These are phyloP conservation scores for Balansia obtecta DNA, from an alignment of 2,329 filamentous ascomycete species.

Conservation along the genomic window DNA sequence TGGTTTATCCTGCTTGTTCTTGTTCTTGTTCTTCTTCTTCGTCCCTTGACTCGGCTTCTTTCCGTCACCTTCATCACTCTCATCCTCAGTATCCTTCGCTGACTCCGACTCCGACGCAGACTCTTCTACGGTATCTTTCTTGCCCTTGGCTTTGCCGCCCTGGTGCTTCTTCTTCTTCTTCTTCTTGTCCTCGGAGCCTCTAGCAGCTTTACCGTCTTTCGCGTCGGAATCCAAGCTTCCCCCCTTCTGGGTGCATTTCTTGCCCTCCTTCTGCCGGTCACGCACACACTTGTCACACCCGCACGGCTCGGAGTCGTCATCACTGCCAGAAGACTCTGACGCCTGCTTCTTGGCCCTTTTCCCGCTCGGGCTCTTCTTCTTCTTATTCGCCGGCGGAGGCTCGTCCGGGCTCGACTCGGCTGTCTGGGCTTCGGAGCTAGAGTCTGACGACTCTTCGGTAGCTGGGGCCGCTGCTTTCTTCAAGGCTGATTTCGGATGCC, in stretches of 20 bases:
- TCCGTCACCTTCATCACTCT: constrained; percentile 10
- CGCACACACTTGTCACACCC: constrained; percentile 15
- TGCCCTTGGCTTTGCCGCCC: constrained; percentile 11
- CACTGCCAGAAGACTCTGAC: constrained; percentile 13
- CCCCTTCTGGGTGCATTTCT: constrained; percentile 5
- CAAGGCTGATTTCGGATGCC: constrained; percentile 23
- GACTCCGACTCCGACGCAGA: constrained; percentile 13
- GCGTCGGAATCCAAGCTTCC: constrained; percentile 3
- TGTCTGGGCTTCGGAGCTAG: constrained; percentile 11
- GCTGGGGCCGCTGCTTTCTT: constrained; percentile 18
- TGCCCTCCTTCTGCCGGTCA: constrained; percentile 7
- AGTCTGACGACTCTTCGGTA: constrained; percentile 11
- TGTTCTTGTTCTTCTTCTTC: constrained; percentile 9
- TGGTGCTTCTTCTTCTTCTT: constrained; percentile 7
- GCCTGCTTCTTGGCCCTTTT: constrained; percentile 9
- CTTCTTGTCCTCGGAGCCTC: constrained; percentile 8
- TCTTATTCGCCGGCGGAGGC: constrained; percentile 5
- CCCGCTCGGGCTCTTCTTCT: constrained; percentile 9
- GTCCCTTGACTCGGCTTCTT: constrained; percentile 8
- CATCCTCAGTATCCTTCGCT: constrained; percentile 10
- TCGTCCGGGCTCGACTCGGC: constrained; percentile 11
- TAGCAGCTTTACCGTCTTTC: constrained; percentile 9
- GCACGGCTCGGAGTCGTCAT: constrained; percentile 20
- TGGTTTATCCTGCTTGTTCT: constrained; percentile 7
- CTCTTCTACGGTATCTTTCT: constrained; percentile 8